Percentiles rank a stretch among this genome's conserved stretches.
These are phyloP conservation scores for Neoboletus subvelutipes DNA, from an alignment of 768 basidiomycete species.

Conservation along the genomic window DNA sequence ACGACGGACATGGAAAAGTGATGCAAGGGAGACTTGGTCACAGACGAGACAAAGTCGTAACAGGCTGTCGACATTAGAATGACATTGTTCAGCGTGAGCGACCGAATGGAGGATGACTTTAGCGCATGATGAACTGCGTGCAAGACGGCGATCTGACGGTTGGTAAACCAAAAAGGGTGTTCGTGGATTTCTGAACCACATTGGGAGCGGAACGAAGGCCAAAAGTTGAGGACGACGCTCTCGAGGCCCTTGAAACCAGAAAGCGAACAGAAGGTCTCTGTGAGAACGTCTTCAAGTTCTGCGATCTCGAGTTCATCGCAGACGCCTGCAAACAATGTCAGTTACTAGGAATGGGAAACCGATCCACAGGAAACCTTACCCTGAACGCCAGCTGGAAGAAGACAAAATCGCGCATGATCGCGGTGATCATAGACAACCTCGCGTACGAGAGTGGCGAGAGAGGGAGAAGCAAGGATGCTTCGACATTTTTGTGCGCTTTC, in stretches of 20 bases:
- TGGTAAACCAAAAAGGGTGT: slow-evolving; percentile 33
- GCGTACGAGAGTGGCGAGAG: slow-evolving; percentile 25
- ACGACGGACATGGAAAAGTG: slow-evolving; percentile 33
- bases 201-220: slow-evolving; percentile 31
- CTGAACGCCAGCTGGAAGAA: slow-evolving; percentile 14
- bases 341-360: background rate
- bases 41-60: slow-evolving; percentile 30
- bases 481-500: slow-evolving; percentile 26
- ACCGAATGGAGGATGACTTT: slow-evolving; percentile 19
- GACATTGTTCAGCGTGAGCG: slow-evolving; percentile 28
- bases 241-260: slow-evolving; percentile 21
- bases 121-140: slow-evolving; percentile 27
- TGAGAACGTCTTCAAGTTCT: slow-evolving; percentile 32
- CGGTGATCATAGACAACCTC: slow-evolving; percentile 32
- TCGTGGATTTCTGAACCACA: slow-evolving; percentile 24
- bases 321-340: slow-evolving; percentile 9
- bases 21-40: slow-evolving; percentile 27
- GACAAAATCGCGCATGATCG: slow-evolving; percentile 24
- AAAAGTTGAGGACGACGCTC: slow-evolving; percentile 28
- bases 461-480: slow-evolving; percentile 23
- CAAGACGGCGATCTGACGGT: slow-evolving; percentile 26
- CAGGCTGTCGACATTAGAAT: slow-evolving; percentile 23
- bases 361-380: slow-evolving; percentile 3
- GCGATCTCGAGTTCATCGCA: slow-evolving; percentile 32
- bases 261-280: slow-evolving; percentile 26